These are phyloP conservation scores for Solanum commersonii DNA, from an alignment of 257 asterid genomes.

Conservation along the genomic window DNA sequence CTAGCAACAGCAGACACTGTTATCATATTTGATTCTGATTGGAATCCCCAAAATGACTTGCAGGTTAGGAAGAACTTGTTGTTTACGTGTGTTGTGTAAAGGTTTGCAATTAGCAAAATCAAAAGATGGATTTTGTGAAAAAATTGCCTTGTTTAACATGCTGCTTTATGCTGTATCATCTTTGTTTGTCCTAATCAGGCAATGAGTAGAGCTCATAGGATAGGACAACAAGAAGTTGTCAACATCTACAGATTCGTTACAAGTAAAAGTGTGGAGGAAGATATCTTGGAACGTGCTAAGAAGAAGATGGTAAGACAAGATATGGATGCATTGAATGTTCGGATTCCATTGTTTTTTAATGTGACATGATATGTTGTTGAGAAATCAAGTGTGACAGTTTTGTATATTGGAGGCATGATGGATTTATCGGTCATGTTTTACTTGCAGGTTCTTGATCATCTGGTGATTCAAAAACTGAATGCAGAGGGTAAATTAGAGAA, in stretches of 20 bases:
- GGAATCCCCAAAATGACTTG: slow-evolving; percentile 99
- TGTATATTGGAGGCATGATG: background rate
- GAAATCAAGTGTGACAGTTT: background rate
- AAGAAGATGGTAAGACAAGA: slow-evolving; percentile 79
- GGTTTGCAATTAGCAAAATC: background rate
- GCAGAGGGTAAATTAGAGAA: slow-evolving; percentile 99
- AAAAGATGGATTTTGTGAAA: background rate
- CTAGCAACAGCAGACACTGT: slow-evolving; percentile 99
- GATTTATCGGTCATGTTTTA: background rate
- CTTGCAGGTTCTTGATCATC: slow-evolving; percentile 89
- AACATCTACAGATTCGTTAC: slow-evolving; percentile 97
- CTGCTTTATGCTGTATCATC: background rate
- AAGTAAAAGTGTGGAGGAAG: slow-evolving; percentile 99
- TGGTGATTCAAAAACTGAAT: slow-evolving; percentile 91
- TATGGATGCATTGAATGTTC: background rate
- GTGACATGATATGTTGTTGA: background rate
- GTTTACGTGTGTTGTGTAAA: background rate
- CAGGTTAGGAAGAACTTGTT: slow-evolving; percentile 47
- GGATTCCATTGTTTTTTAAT: background rate
- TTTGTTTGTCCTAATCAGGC: slow-evolving; percentile 42
- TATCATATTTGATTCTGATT: slow-evolving; percentile 97
- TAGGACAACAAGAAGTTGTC: slow-evolving; percentile 99
- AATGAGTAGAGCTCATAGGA: slow-evolving; percentile 99
- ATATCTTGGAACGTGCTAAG: slow-evolving; percentile 97
- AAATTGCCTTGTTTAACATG: background rate